These are phyloP conservation scores for Camelina hispida DNA, from an alignment of 345 rosid genomes.

Conservation along the genomic window DNA sequence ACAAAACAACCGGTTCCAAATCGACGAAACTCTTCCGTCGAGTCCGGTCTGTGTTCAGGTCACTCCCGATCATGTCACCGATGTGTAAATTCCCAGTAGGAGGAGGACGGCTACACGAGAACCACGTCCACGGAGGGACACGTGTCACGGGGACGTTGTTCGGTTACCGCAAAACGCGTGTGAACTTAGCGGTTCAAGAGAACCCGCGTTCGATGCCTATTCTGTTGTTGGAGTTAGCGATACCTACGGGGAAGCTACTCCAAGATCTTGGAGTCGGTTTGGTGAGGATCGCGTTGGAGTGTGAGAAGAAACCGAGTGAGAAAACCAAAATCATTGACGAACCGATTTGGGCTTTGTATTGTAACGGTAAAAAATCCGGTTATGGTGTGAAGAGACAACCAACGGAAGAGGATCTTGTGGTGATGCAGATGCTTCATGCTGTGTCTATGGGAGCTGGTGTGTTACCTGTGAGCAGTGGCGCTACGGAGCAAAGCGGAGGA, in stretches of 20 bases:
- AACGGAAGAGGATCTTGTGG: conserved; percentile 68
- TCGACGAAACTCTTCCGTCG: conserved; percentile 53
- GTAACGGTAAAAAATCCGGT: conserved; percentile 74
- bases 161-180: conserved; percentile 68
- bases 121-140: conserved; percentile 78
- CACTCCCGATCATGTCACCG: conserved; percentile 63
- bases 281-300: conserved; percentile 77
- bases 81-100: conserved; percentile 54
- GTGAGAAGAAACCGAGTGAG: conserved; percentile 68
- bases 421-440: conserved; percentile 77
- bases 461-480: conserved; percentile 52
- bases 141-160: conserved; percentile 79
- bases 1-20: conserved; percentile 37
- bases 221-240: conserved; percentile 65
- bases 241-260: conserved; percentile 76
- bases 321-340: conserved; percentile 69
- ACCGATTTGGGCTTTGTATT: conserved; percentile 76
- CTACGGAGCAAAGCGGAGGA: conserved; percentile 48
- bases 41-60: conserved; percentile 64
- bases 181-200: conserved; percentile 79
- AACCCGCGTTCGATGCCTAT: conserved; percentile 66
- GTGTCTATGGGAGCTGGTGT: conserved; percentile 88
- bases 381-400: conserved; percentile 83
- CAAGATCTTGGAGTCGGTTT: conserved; percentile 78
- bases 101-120: conserved; percentile 53